Percentiles rank a stretch among this genome's conserved stretches.
phyloP scores from a whole-genome alignment of 371 early-diverging fungal genomes.

The Mucor saturninus region DNA sequence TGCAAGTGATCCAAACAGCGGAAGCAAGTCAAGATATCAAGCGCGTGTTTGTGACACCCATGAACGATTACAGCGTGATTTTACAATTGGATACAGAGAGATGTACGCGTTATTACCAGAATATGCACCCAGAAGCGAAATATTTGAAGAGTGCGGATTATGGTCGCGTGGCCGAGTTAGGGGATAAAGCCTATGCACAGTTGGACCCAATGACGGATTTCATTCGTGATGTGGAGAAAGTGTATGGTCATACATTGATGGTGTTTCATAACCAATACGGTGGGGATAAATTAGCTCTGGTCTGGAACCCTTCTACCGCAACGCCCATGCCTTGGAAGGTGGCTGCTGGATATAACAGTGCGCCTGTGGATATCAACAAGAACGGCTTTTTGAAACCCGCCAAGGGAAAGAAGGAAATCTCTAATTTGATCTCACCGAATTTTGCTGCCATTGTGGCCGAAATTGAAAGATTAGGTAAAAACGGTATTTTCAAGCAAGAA shows the following conservation, averaged over 20 bases:
- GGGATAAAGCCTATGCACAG: conserved; percentile 49
- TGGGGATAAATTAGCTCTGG: conserved; percentile 74
- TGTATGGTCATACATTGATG: conserved; percentile 59
- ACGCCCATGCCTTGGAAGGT: conserved; percentile 72
- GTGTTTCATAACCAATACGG: conserved; percentile 83
- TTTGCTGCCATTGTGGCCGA: conserved; percentile 71
- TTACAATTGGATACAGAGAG: conserved; percentile 60
- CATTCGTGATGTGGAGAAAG: conserved; percentile 62
- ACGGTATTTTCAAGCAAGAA: conserved; percentile 11
- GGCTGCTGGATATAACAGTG: conserved; percentile 63
- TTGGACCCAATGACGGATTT: conserved; percentile 72
- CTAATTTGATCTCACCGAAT: conserved; percentile 67
- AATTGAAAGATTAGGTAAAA: conserved; percentile 52
- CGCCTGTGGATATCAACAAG: conserved; percentile 61
- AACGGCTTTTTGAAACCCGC: conserved; percentile 54
- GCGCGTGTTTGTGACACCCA: conserved; percentile 72
- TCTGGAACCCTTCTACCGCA: conserved; percentile 66
- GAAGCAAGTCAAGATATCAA: conserved; percentile 21
- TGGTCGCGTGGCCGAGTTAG: conserved; percentile 39
- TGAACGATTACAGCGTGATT: conserved; percentile 70
- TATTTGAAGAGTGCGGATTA: conserved; percentile 34
- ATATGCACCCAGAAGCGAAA: conserved; percentile 50
- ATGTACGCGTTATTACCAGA: conserved; percentile 70
- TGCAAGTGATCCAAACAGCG: conserved; percentile 37
- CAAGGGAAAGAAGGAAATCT: conserved; percentile 42